Evolutionary conservation across 2,329 filamentous ascomycete species (phyloP).

Genomic region (Zymoseptoria crescenta): DNA sequence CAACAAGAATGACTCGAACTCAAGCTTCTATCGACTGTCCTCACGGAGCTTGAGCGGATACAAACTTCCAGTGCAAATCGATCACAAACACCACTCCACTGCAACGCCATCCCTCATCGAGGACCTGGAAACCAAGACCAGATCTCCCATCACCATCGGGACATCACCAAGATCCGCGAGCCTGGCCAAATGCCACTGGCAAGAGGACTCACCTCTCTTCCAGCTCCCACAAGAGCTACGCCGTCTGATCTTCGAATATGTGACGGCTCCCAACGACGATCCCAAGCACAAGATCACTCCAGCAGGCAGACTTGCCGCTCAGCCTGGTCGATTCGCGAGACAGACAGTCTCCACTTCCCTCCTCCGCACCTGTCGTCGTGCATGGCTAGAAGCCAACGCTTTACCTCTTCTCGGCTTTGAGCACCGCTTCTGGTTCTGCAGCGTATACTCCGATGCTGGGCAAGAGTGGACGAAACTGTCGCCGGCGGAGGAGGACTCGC

Average conservation of each 20-base stretch:
- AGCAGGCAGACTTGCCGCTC: not conserved
- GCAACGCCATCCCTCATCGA: not conserved
- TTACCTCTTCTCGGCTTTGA: not conserved
- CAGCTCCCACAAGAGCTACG: constrained; percentile 6
- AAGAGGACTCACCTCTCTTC: not conserved
- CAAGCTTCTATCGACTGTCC: not conserved
- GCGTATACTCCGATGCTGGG: not conserved
- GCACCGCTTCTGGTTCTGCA: not conserved
- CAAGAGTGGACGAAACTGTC: not conserved
- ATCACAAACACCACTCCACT: not conserved
- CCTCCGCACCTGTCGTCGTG: not conserved
- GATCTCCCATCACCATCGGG: not conserved
- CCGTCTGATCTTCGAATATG: constrained; percentile 3
- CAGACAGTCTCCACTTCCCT: not conserved
- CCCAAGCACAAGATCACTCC: not conserved
- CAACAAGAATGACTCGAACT: not conserved
- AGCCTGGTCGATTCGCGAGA: not conserved
- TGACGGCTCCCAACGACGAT: not conserved
- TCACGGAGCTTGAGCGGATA: not conserved
- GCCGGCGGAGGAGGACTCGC: not conserved
- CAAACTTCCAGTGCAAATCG: not conserved
- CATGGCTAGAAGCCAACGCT: not conserved
- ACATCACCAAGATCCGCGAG: not conserved
- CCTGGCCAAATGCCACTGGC: not conserved
- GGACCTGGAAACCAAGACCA: not conserved